Evolutionary conservation across 202 grass and related monocot genomes (phyloP).

Genomic region (Bolboschoenoplectus hybrid): DNA sequence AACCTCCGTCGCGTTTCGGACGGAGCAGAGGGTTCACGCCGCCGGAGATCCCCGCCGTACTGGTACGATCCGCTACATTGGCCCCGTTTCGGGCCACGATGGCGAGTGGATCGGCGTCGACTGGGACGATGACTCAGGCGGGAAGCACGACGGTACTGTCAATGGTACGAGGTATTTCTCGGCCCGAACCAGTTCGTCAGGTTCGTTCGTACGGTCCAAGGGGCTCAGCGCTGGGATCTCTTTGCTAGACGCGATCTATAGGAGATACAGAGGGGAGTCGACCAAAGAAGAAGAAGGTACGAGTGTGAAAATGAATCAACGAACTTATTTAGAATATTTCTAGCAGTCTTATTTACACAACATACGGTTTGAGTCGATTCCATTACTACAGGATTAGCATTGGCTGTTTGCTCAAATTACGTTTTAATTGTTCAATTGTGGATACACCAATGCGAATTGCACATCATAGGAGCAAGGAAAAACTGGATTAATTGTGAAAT

Average conservation of each 20-base stretch:
- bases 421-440: background rate
- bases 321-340: slow-evolving; percentile 17
- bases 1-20: slow-evolving; percentile 39
- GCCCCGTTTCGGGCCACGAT: slow-evolving; percentile 53
- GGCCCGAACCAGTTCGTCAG: slow-evolving; percentile 51
- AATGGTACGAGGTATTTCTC: slow-evolving; percentile 61
- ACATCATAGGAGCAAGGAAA: background rate
- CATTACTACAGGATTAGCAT: background rate
- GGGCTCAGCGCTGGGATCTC: slow-evolving; percentile 66
- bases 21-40: slow-evolving; percentile 72
- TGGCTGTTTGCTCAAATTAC: background rate
- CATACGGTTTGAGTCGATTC: too few relatives aligned
- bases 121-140: slow-evolving; percentile 76
- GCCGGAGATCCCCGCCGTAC: slow-evolving; percentile 56
- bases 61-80: slow-evolving; percentile 75
- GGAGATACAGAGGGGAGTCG: slow-evolving; percentile 66
- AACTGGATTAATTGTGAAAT: background rate
- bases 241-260: slow-evolving; percentile 63
- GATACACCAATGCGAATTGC: background rate
- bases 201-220: slow-evolving; percentile 68
- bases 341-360: background rate
- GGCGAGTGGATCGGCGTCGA: slow-evolving; percentile 87
- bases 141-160: slow-evolving; percentile 71
- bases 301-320: background rate
- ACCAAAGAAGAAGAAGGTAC: slow-evolving; percentile 84